Evolutionary conservation across 2,329 filamentous ascomycete genomes (phyloP).

Genomic region (Fusarium keratoplasticum): DNA sequence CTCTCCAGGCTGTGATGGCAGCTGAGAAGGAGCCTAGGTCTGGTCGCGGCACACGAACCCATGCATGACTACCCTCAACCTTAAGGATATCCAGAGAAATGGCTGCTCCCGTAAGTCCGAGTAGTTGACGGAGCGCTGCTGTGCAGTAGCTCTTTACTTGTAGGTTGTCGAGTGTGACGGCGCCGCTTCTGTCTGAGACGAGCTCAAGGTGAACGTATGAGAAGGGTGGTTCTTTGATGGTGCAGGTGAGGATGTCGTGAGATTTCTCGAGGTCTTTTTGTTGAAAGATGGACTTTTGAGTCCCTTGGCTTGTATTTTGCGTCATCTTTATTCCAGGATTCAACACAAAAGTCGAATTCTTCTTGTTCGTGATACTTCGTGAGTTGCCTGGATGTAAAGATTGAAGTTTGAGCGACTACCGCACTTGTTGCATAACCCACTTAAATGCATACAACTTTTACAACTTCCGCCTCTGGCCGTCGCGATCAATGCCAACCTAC

Average conservation of each 20-base stretch:
- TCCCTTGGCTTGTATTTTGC: slow-evolving; percentile 26
- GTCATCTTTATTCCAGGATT: slow-evolving; percentile 29
- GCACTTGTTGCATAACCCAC: slow-evolving; percentile 30
- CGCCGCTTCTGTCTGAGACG: slow-evolving; percentile 44
- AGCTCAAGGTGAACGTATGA: slow-evolving; percentile 69
- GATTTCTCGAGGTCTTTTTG: slow-evolving; percentile 52
- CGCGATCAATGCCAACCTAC: slow-evolving; percentile 5
- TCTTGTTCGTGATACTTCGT: slow-evolving; percentile 8
- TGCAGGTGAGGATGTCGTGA: slow-evolving; percentile 63
- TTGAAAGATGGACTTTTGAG: slow-evolving; percentile 45
- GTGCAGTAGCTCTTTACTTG: slow-evolving; percentile 73
- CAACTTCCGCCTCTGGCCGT: slow-evolving; percentile 15
- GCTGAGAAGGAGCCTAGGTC: slow-evolving; percentile 72
- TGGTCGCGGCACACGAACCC: slow-evolving; percentile 72
- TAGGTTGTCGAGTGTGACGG: slow-evolving; percentile 66
- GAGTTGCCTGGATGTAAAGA: background rate
- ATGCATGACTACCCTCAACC: slow-evolving; percentile 65
- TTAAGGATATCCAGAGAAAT: slow-evolving; percentile 79
- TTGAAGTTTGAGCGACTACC: slow-evolving; percentile 13
- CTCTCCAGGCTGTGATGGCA: slow-evolving; percentile 74
- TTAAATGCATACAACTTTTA: slow-evolving; percentile 36
- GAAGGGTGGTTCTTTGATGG: slow-evolving; percentile 63
- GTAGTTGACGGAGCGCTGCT: slow-evolving; percentile 73
- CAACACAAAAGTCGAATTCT: background rate
- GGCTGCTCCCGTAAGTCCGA: slow-evolving; percentile 75